Base-by-base conservation (phyloP, 2,329 filamentous ascomycete species). In the Fusarium pseudograminearum region DNA sequence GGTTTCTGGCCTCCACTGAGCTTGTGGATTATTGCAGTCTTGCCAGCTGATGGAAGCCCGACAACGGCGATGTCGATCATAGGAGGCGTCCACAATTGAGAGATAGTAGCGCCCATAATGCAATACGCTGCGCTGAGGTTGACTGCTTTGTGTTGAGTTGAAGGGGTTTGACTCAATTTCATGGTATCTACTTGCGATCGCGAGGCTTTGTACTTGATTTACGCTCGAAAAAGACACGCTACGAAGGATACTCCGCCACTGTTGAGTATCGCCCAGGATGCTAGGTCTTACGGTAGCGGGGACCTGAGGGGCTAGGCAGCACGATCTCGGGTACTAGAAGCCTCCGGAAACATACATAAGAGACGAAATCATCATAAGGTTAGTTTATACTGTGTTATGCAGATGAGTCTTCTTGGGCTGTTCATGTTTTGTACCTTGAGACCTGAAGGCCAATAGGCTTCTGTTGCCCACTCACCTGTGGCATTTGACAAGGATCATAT, bases 71-170 rank as follows among this genome's bases (percentile, higher is more conserved):
- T n/a, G 7, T 16, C 4, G 6, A 65, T 45, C 2, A 20, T 24
- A 0, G 5, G 1, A 0, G 40, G 65, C 0, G 16, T 16, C 65
- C 47, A 69, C 22, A 65, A 3, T 9, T 34, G 48, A 3, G 65
- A 67, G 10, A 67, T 0, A 9, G 24, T 16, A 3, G 40, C 47
- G 20, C 65, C 65, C 52, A 61, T 66, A 1, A 9, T 16, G 12
- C 2, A 7, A 24, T 10, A 14, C 12, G 3, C 15, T 11, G 15
- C 7, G 22, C 20, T 12, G 12, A 28, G 20, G 1, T 1, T 20
- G 26, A 18, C 4, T 41, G 5, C 7, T 28, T 16, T 4, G 5
- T 26, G 11, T 12, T 15, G 4, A 3, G 15, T 14, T 5, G 4
- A 28, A 34, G 7, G 7, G 9, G 22, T 11, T 11, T 18, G 24